Base-by-base conservation (phyloP, 345 rosid species). In the Lagerstroemia speciosa region DNA sequence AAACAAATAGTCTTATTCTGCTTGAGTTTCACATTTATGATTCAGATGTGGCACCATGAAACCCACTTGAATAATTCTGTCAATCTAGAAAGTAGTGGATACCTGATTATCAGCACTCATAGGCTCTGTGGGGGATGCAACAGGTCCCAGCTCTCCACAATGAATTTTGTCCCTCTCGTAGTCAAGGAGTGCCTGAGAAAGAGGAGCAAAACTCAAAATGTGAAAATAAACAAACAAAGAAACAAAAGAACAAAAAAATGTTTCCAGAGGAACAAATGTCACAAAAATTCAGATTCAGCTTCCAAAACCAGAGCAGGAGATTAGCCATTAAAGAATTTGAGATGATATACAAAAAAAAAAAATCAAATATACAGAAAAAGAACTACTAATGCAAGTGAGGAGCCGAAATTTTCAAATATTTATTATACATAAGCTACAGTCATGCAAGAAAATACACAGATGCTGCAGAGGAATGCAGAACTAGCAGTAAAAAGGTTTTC, bases 171-270 rank as follows among this genome's bases (percentile, higher is more conserved):
- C 90, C 80, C 89, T 86, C 78, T 93, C 97, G 78, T 86, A 93
- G 66, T 93, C 98, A 69, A 93, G 92, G 50, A 93, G 96, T 36
- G 94, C 88, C 98, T 93, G 76, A 46, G 65, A 62, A 78, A 61
- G 22, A 33, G 63, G 14, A 20, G 57, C 45, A 52, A 20, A 70
- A 22, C 8, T 43, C 62, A 27, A 66, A 31, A 58, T 14, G 19
- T 2, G 22, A n/a, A n/a, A n/a, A n/a, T n/a, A n/a, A n/a, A n/a
- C n/a, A n/a, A 12, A 17, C 64, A 6, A 11, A 60, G 33, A 38
- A 26, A 55, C 26, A 62, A 45, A 67, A 40, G 9, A 48, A 19
- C 24, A 55, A 71, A 53, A 48, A 38, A 43, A 22, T n/a, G 19
- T 22, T 31, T 43, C 36, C 69, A 67, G 58, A 5, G 19, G n/a